Percentiles rank a stretch among this genome's conserved stretches.
These are phyloP conservation scores for Penicillium rolfsii DNA, from an alignment of 2,329 filamentous ascomycete species.

Conservation along the genomic window DNA sequence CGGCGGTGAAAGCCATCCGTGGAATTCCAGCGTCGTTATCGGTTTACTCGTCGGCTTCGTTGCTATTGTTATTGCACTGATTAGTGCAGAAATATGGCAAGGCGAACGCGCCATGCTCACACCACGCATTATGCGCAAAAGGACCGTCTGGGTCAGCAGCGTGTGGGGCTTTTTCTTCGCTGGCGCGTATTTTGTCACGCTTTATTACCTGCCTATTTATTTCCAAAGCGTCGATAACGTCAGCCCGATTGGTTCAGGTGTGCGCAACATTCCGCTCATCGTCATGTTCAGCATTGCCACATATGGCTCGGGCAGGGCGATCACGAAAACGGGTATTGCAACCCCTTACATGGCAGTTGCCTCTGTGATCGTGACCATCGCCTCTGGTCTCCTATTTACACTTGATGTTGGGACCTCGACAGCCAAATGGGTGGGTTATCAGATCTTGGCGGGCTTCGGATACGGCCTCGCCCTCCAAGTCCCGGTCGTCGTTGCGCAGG, in stretches of 20 bases:
- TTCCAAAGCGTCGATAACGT: conserved; percentile 47
- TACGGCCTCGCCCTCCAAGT: conserved; percentile 4
- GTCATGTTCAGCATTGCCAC: conserved; percentile 36
- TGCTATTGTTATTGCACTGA: conserved; percentile 42
- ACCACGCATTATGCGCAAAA: conserved; percentile 38
- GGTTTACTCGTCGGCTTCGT: conserved; percentile 51
- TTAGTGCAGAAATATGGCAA: conserved; percentile 40
- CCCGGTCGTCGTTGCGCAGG: conserved; percentile 1
- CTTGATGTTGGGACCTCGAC: conserved; percentile 32
- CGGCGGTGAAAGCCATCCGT: conserved; percentile 44
- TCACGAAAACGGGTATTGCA: conserved; percentile 33
- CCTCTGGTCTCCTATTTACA: conserved; percentile 40
- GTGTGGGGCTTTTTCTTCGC: conserved; percentile 43
- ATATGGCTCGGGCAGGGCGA: conserved; percentile 31
- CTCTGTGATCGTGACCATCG: conserved; percentile 31
- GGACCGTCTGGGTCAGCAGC: conserved; percentile 39
- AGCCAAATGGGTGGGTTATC: conserved; percentile 45
- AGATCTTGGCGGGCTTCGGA: conserved; percentile 29
- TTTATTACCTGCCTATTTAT: conserved; percentile 55
- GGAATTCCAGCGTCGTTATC: conserved; percentile 48
- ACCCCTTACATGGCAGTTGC: conserved; percentile 34
- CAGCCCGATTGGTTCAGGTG: conserved; percentile 42
- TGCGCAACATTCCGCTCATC: conserved; percentile 50
- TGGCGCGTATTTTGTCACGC: conserved; percentile 41
- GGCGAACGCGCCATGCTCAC: conserved; percentile 48